Base-by-base conservation (phyloP, 768 basidiomycete species). In the Suillus placidus region DNA sequence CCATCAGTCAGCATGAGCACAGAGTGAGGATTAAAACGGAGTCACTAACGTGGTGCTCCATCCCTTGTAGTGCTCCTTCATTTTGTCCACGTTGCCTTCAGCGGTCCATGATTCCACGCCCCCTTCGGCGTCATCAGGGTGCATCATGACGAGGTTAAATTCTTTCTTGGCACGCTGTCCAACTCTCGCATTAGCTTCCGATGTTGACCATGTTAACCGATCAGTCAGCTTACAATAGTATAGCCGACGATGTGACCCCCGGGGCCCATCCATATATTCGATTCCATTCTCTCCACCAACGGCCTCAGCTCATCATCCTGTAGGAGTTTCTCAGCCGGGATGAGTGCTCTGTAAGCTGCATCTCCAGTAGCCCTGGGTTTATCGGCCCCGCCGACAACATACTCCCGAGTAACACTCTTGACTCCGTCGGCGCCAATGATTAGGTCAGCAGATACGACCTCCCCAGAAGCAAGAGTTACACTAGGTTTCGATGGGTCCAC, bases 261-360 rank as follows among this genome's bases (percentile, higher is more conserved):
- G 0, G 88, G 86, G 1, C 84, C 88, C 80, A 89, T 83, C 89
- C 89, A 90, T 0, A 78, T 80, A 0, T 83, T 84, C 80, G 85
- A 83, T 64, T 86, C 83, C 0, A 83, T 79, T 1, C 68, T 72
- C 14, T 90, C 86, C 0, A 88, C 80, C 14, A 90, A 76, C 1
- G 71, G 63, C 64, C 73, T 79, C 37, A 90, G 78, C 6, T 86
- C 85, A 0, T 85, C 85, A 65, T 90, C 86, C 9, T 73, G 69
- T 14, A 86, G 63, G 71, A 90, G 77, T 1, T 77, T 55, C 54
- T 71, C 76, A 0, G 85, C 79, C 2, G 83, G 78, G 47, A 90
- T 78, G 37, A 83, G 76, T 6, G 85, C 84, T 61, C 89, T 82
- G 71, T 88, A 90, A 0, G 87, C 88, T 0, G 87, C 84, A 68